A percentile compares a stretch with the other conserved stretches of the same genome.
Evolutionary conservation across 2,329 filamentous ascomycete genomes (phyloP).

Genomic region (Penicillium sp.): DNA sequence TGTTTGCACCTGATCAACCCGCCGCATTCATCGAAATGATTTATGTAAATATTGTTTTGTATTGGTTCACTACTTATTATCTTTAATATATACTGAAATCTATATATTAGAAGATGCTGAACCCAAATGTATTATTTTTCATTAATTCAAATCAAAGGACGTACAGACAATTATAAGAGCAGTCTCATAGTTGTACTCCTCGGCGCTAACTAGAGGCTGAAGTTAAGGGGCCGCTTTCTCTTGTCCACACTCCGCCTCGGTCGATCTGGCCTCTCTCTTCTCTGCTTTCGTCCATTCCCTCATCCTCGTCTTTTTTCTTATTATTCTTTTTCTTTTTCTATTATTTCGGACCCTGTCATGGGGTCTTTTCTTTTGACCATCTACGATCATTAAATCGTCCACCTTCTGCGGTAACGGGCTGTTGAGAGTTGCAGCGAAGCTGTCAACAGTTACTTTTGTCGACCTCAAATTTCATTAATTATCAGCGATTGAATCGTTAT

Average conservation of each 20-base stretch:
- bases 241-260: constrained; percentile 22
- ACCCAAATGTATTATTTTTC: not conserved
- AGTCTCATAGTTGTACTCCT: not conserved
- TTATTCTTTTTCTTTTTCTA: constrained; percentile 20
- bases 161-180: not conserved
- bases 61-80: not conserved
- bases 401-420: constrained; percentile 16
- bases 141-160: not conserved
- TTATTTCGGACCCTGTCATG: constrained; percentile 33
- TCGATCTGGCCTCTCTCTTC: constrained; percentile 35
- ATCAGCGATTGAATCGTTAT: not conserved
- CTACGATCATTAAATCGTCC: constrained; percentile 38
- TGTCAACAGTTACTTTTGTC: constrained; percentile 13
- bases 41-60: not conserved
- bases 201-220: constrained; percentile 5
- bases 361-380: constrained; percentile 31
- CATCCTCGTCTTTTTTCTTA: constrained; percentile 20
- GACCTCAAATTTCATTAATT: not conserved
- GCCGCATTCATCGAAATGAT: not conserved
- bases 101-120: not conserved
- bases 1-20: not conserved
- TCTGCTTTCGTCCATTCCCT: constrained; percentile 31
- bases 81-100: not conserved
- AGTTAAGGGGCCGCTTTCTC: constrained; percentile 18
- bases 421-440: constrained; percentile 19